A percentile compares a stretch with the other conserved stretches of the same genome.
Evolutionary conservation across 1,139 yeast species (phyloP).

Genomic region (Sugiyamaella novakii): DNA sequence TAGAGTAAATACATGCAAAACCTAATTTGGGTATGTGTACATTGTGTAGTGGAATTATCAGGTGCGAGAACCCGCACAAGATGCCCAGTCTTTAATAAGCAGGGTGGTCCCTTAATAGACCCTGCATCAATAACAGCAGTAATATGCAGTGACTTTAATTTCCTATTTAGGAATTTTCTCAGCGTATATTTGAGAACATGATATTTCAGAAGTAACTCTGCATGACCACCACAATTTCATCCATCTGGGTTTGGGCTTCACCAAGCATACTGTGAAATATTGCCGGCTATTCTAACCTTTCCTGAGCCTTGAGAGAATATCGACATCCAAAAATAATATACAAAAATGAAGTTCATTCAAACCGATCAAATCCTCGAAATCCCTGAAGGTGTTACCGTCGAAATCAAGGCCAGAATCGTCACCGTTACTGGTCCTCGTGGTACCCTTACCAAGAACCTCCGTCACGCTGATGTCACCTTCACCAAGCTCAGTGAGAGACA

Average conservation of each 20-base stretch:
- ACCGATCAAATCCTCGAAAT: conserved; percentile 88
- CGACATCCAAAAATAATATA: conserved; percentile 7
- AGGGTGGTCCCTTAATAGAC: not conserved
- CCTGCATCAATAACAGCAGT: not conserved
- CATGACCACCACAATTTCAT: not conserved
- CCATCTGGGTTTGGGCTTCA: not conserved
- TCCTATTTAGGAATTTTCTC: conserved; percentile 1
- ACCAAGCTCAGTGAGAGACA: conserved; percentile 67
- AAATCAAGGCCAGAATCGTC: conserved; percentile 88
- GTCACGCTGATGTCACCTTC: conserved; percentile 96
- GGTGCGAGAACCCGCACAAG: too few species aligned
- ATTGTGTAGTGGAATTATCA: too few species aligned
- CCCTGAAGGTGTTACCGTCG: conserved; percentile 93
- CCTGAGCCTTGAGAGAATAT: conserved; percentile 4
- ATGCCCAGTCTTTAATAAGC: too few species aligned
- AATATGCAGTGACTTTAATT: not conserved
- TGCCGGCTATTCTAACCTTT: not conserved
- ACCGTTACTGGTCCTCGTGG: conserved; percentile 99
- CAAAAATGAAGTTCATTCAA: conserved; percentile 85
- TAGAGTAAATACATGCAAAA: too few species aligned
- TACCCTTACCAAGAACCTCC: conserved; percentile 83
- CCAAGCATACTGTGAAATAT: not conserved
- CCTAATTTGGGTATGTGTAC: too few species aligned
- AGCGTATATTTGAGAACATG: conserved; percentile 8
- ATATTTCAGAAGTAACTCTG: not conserved